Evolutionary conservation across 306 rosid species (phyloP), one percentile per base, ranked within the genome.

Genomic region (Fagus crenata): DNA sequence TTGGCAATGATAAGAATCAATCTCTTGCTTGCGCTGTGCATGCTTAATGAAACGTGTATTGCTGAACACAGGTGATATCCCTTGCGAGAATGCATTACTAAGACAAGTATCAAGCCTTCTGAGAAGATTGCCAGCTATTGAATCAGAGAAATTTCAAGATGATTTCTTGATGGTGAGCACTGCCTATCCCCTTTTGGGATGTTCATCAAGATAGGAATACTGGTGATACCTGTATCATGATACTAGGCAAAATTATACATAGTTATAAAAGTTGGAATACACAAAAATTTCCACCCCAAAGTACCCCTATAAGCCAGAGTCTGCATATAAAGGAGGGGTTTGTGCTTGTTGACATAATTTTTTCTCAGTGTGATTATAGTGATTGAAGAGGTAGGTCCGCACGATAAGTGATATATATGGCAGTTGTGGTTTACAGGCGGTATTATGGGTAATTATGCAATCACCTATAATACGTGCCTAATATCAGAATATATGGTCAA

Each of bases 101-200:
- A 87, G 99, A 85, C 99, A 95, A 84, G 97, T 92, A 53, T 90
- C 97, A 14, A 89, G 97, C 87, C 95, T 95, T 75, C 83, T 95
- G 69, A 87, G 98, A 89, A 89, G 96, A 86, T 84, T 92, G 81
- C 99, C 96, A 53, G 97, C 95, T 41, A 86, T 90, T 83, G 97
- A 95, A 86, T 95, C 98, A 1, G 92, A 74, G 69, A 95, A 92
- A 77, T 92, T 95, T 84, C 93, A 86, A 84, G 97, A 92, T 76
- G 97, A 92, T 85, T 92, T 95, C 87, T 88, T 95, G 87, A 95
- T 88, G 96, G 99, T 95, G 67, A 88, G 97, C 78, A 69, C 70
- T 69, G 49, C 53, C 31, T 74, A 31, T 77, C 74, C 64, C 37
- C 67, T 68, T 77, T 40, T 83, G 36, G 18, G 33, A 74, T 33